Base-by-base conservation (phyloP, 768 basidiomycete genomes). In the Omphalotus guepiniiformis region DNA sequence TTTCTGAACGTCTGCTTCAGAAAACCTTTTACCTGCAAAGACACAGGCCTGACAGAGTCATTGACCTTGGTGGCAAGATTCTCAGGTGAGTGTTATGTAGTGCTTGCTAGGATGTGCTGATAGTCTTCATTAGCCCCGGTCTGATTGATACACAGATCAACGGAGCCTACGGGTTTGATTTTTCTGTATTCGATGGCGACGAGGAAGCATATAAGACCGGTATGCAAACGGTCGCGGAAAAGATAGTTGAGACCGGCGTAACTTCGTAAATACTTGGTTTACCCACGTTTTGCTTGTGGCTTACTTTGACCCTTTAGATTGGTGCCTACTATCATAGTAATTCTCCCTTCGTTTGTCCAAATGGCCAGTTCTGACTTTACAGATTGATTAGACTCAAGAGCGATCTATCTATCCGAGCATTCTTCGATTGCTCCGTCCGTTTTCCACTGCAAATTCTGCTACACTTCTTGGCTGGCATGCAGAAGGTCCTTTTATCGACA, bases 311-410 rank as follows among this genome's bases (percentile, higher is more conserved):
- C 23, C 32, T 41, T 8, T 36, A 81, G 79, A 16, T 60, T 83
- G 23, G 68, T 84, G 32, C 82, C 84, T 15, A 86, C 83, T 13
- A 68, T 90, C 48, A 88, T 90, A 54, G 88, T 90, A 61, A 7
- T 28, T 15, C 5, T 39, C 25, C 16, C 40, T 26, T 42, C 39
- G n/a, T 30, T 38, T 19, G 18, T 32, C 48, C 23, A 46, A 18
- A 16, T 48, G 37, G 30, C 39, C 39, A 11, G 28, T 26, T 1
- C 45, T 21, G 18, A 48, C 19, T 44, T 28, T 54, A n/a, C n/a
- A n/a, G n/a, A n/a, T n/a, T n/a, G n/a, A n/a, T n/a, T n/a, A 91
- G 89, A 89, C 89, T 1, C 88, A 90, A 68, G 85, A 88, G 52
- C 81, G 76, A 59, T 76, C 80, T 1, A 63, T 88, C 9, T 89